A percentile compares a stretch with the other conserved stretches of the same genome.
Conservation (phyloP, 2,329 filamentous ascomycete genomes). For the Fusarium equiseti region DNA sequence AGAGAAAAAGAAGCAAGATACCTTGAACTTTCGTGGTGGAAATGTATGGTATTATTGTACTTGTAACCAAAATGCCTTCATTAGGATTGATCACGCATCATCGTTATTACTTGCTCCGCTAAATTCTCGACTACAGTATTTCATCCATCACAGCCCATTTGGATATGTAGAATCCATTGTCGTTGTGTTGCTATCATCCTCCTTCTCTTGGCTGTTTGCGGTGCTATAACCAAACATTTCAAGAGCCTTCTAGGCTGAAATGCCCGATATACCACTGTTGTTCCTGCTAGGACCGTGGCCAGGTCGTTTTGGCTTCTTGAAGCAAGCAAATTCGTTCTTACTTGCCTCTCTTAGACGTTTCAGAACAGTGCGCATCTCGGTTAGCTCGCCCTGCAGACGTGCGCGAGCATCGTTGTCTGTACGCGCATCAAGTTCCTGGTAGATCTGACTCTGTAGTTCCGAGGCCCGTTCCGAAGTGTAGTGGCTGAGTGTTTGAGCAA, state of each 20-base stretch:
- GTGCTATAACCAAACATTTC: slow-evolving; percentile 10
- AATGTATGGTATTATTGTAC: background rate
- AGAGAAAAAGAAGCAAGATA: slow-evolving; percentile 40
- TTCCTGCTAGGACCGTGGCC: slow-evolving; percentile 50
- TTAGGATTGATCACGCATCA: slow-evolving; percentile 15
- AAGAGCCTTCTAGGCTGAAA: slow-evolving; percentile 46
- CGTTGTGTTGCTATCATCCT: slow-evolving; percentile 9
- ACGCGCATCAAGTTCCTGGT: slow-evolving; percentile 87
- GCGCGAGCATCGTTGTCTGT: slow-evolving; percentile 89
- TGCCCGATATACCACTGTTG: slow-evolving; percentile 47
- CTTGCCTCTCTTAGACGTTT: slow-evolving; percentile 86
- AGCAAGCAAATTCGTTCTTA: slow-evolving; percentile 89
- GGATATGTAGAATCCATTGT: slow-evolving; percentile 12
- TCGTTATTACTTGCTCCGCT: slow-evolving; percentile 13
- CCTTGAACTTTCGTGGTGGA: slow-evolving; percentile 30
- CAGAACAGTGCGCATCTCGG: slow-evolving; percentile 87
- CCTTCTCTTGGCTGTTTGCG: slow-evolving; percentile 11
- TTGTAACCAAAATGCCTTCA: slow-evolving; percentile 3
- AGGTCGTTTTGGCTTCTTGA: slow-evolving; percentile 72
- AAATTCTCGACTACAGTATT: slow-evolving; percentile 6
- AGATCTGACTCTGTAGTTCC: slow-evolving; percentile 88
- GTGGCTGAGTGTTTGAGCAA: slow-evolving; percentile 90
- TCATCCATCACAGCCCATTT: background rate
- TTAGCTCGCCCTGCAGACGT: slow-evolving; percentile 85
- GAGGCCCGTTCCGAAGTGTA: slow-evolving; percentile 88